Conservation (phyloP, 495 filamentous ascomycete species). For the Podospora anserina region DNA sequence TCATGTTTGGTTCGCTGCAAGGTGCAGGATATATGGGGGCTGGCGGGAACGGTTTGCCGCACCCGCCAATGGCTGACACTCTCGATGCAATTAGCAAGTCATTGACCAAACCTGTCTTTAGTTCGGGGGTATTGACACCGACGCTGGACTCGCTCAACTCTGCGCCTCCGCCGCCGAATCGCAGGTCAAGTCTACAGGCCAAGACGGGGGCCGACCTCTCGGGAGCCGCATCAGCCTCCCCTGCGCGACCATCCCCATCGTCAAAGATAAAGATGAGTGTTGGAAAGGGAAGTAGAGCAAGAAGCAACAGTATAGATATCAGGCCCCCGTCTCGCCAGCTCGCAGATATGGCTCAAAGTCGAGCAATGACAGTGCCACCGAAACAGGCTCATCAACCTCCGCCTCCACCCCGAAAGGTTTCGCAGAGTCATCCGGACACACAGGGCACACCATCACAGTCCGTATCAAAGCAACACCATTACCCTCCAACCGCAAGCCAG, state of each 20-base stretch:
- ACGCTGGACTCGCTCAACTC: constrained; percentile 12
- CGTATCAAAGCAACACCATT: constrained; percentile 40
- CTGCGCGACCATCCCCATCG: constrained; percentile 21
- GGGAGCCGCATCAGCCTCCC: constrained; percentile 20
- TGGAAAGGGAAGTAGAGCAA: constrained; percentile 22
- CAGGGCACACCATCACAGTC: constrained; percentile 16
- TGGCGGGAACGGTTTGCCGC: constrained; percentile 13
- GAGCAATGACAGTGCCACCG: constrained; percentile 34
- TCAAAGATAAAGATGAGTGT: constrained; percentile 32
- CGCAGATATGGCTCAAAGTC: constrained; percentile 21
- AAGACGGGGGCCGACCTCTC: constrained; percentile 28
- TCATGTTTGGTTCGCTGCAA: constrained; percentile 41
- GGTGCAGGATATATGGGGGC: constrained; percentile 37
- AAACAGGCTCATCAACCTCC: constrained; percentile 27
- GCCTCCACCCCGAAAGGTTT: constrained; percentile 12
- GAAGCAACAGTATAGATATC: constrained; percentile 42
- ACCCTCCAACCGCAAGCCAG: constrained; percentile 44
- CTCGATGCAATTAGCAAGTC: constrained; percentile 40
- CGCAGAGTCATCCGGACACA: constrained; percentile 2
- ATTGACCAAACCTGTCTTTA: constrained; percentile 29
- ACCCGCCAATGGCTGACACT: constrained; percentile 35
- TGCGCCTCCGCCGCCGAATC: constrained; percentile 39
- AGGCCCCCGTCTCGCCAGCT: constrained; percentile 14
- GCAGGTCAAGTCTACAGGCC: constrained; percentile 45
- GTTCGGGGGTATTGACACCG: constrained; percentile 27